Evolutionary conservation across 2,329 filamentous ascomycete species (phyloP).

Genomic region (Pseudocercospora crystallina): DNA sequence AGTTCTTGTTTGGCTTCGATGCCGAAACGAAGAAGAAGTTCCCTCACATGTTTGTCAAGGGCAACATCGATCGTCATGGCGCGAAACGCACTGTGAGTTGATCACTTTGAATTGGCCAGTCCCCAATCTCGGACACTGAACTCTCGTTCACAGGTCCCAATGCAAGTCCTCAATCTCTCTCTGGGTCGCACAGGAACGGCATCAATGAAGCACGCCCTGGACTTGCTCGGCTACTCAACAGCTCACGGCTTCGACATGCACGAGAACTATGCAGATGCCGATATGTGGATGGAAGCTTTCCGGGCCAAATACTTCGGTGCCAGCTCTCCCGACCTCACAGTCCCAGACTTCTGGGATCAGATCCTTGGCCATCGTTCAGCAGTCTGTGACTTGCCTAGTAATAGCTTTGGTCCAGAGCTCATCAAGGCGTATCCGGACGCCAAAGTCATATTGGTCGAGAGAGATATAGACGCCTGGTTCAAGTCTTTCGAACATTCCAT

Average conservation of each 20-base stretch:
- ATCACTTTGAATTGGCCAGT: too few species aligned
- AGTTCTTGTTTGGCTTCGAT: conserved; percentile 22
- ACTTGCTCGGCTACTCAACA: conserved; percentile 22
- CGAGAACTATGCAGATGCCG: conserved; percentile 59
- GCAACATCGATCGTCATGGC: conserved; percentile 64
- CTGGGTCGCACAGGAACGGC: conserved; percentile 27
- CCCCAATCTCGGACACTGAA: not conserved
- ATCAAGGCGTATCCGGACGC: conserved; percentile 30
- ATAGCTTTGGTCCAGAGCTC: conserved; percentile 38
- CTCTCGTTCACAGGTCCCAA: conserved; percentile 45
- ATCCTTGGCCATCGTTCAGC: conserved; percentile 34
- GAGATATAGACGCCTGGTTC: conserved; percentile 24
- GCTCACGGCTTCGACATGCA: conserved; percentile 26
- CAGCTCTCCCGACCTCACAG: conserved; percentile 9
- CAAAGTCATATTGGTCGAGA: conserved; percentile 26
- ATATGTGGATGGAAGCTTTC: conserved; percentile 68
- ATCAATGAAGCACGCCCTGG: conserved; percentile 23
- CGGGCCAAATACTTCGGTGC: conserved; percentile 46
- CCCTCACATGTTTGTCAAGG: conserved; percentile 51
- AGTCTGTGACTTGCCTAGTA: conserved; percentile 35
- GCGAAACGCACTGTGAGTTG: not conserved
- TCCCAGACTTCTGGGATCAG: conserved; percentile 30
- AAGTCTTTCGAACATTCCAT: conserved; percentile 19
- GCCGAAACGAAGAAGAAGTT: conserved; percentile 32
- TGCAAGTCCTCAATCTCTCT: conserved; percentile 25